Percentiles rank a stretch among this genome's conserved stretches.
These are phyloP conservation scores for Inonotus obliquus DNA, from an alignment of 1,284 basidiomycete species.

Conservation along the genomic window DNA sequence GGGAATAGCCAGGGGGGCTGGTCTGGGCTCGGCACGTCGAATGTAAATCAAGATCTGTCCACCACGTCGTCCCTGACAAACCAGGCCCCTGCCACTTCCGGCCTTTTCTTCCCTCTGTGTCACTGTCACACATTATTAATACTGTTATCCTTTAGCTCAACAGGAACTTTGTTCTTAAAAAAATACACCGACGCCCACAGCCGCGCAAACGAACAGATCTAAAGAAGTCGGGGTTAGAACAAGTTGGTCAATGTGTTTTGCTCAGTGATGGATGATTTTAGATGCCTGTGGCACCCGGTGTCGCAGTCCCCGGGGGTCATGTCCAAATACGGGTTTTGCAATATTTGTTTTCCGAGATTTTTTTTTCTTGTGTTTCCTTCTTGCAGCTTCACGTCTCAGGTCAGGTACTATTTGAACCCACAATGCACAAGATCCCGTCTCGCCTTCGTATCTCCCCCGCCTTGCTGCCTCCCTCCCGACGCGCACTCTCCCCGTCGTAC, in stretches of 20 bases:
- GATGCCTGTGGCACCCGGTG: not conserved
- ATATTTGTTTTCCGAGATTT: slow-evolving; percentile 2
- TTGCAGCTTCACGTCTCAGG: not conserved
- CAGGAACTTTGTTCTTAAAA: not conserved
- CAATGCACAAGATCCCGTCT: slow-evolving; percentile 2
- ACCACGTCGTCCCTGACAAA: not conserved
- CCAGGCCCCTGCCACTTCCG: not conserved
- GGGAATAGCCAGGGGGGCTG: not conserved
- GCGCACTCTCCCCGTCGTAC: not conserved
- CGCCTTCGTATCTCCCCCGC: slow-evolving; percentile 10
- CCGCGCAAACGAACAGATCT: not conserved
- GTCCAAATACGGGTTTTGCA: not conserved
- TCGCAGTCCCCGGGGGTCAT: not conserved
- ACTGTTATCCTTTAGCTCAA: not conserved
- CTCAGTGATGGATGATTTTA: slow-evolving; percentile 6
- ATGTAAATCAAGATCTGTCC: slow-evolving; percentile 5
- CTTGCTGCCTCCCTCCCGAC: slow-evolving; percentile 10
- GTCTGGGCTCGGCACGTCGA: not conserved
- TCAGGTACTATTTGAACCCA: slow-evolving; percentile 9
- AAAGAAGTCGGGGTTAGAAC: not conserved
- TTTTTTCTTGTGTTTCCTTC: not conserved
- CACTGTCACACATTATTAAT: not conserved
- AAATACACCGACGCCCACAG: not conserved
- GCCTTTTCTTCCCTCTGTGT: not conserved
- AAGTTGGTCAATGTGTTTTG: not conserved